Base-by-base conservation (phyloP, 73 alveolate species). In the Paramecium caudatum region DNA sequence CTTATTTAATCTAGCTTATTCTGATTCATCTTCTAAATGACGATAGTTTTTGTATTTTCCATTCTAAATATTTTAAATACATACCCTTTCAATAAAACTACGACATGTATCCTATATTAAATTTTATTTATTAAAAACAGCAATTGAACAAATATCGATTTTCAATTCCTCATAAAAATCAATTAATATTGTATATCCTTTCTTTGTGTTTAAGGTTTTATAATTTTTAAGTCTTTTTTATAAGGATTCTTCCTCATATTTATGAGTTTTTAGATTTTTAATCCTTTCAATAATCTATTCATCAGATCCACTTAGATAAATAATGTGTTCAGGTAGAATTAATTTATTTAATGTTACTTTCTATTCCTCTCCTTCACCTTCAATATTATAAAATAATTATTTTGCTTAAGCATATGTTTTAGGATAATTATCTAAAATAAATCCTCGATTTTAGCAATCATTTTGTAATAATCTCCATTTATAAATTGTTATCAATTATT, bases 391-490 rank as follows among this genome's bases (percentile, higher is more conserved):
- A 34, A 90, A 92, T 32, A 92, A 21, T 37, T 81, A 30, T 55
- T 82, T 41, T 7, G 94, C 94, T 61, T 90, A 68, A 7, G 82
- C 91, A 34, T 50, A 80, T 33, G 92, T 85, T 45, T 92, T 92
- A 12, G 94, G 94, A 74, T 48, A 90, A 43, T 69, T 85, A 82
- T 92, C 96, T 15, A 85, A 91, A 39, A 92, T 74, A 61, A 80
- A 82, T 3, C 96, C 96, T 70, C 93, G 78, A 78, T 82, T 90
- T 41, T 86, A 27, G 8, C 93, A 86, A 37, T 86, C 93, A 21
- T 62, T 86, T 69, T 86, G 32, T 55, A 62, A 63, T 13, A 86
- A 46, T 62, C 88, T 48, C 93, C 93, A 86, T 86, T 86, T 43
- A 78, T 62, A 86, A 2, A 78, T 81, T 5, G 45, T 32, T 13